These are phyloP conservation scores for Chalciporus sp. DNA, from an alignment of 1,284 basidiomycete genomes.

Conservation along the genomic window DNA sequence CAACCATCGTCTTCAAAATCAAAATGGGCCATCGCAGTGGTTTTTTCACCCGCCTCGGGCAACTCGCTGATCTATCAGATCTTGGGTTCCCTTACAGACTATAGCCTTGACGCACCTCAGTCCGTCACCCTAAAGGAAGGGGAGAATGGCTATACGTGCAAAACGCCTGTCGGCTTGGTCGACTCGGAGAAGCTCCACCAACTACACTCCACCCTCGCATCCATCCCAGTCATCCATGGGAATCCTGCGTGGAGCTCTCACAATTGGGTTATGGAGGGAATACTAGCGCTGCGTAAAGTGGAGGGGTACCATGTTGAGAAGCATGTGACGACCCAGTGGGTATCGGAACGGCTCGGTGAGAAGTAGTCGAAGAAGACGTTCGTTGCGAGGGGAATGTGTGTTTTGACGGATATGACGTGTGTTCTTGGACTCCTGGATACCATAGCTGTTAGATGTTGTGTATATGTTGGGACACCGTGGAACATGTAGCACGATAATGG, in stretches of 20 bases:
- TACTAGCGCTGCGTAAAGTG: conserved; percentile 27
- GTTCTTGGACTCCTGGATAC: conserved; percentile 18
- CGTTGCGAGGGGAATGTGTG: conserved; percentile 1
- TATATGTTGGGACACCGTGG: conserved; percentile 24
- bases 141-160: conserved; percentile 30
- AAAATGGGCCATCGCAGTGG: conserved; percentile 32
- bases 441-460: conserved; percentile 17
- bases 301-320: conserved; percentile 35
- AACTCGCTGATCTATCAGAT: conserved; percentile 37
- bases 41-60: conserved; percentile 31
- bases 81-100: conserved; percentile 30
- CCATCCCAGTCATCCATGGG: conserved; percentile 28
- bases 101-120: conserved; percentile 33
- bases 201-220: conserved; percentile 30
- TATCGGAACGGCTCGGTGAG: conserved; percentile 29
- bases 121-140: conserved; percentile 35
- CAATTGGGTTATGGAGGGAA: conserved; percentile 35
- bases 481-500: conserved; percentile 12
- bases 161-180: conserved; percentile 25
- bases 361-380: conserved; percentile 21
- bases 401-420: conserved; percentile 5
- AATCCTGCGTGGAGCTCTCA: conserved; percentile 33
- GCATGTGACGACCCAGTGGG: conserved; percentile 34
- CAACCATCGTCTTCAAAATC: conserved; percentile 22
- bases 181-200: conserved; percentile 32